Evolutionary conservation across 2,329 filamentous ascomycete genomes (phyloP), one percentile per base, ranked within the genome.

Genomic region (Fusarium secorum): DNA sequence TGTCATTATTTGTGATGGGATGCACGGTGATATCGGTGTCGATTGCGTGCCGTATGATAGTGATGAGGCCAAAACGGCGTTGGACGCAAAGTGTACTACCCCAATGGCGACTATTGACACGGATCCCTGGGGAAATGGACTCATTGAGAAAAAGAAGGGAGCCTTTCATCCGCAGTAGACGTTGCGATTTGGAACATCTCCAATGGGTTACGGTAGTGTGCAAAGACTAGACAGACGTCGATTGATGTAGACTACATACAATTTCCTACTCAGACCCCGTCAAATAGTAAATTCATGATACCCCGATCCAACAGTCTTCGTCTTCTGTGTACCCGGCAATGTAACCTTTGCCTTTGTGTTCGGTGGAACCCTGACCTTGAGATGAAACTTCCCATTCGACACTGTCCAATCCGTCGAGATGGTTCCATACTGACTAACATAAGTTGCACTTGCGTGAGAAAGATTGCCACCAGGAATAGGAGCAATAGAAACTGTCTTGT

Each of bases 401-500:
- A 45, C 24, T 4, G 17, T 39, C 62, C 49, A 63, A 13, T 53
- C 26, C 5, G 58, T 56, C 7, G 28, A 30, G 5, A 65, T 56
- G 3, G 28, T 41, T 28, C 51, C 58, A 44, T 56, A 65, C 11
- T 44, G 49, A 8, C 57, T 38, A 1, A 49, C 6, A 13, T 60
- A 32, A 6, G 14, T 60, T 1, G 64, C 61, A 20, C 26, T 60
- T 3, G 64, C 54, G 6, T 60, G 24, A 2, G 38, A 38, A 10
- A 67, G 38, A 7, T 52, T 28, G 2, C 61, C 81, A 36, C 72
- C 83, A 39, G 76, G 83, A 60, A 76, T 71, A 18, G 81, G 81
- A 2, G 74, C 74, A 1, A 85, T 79, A 8, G 68, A 65, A 10
- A 82, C 68, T 0, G 70, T 77, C 73, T 81, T 82, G 79, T 83